Conservation (phyloP, 2,329 filamentous ascomycete species). For the Dothistroma pini region DNA sequence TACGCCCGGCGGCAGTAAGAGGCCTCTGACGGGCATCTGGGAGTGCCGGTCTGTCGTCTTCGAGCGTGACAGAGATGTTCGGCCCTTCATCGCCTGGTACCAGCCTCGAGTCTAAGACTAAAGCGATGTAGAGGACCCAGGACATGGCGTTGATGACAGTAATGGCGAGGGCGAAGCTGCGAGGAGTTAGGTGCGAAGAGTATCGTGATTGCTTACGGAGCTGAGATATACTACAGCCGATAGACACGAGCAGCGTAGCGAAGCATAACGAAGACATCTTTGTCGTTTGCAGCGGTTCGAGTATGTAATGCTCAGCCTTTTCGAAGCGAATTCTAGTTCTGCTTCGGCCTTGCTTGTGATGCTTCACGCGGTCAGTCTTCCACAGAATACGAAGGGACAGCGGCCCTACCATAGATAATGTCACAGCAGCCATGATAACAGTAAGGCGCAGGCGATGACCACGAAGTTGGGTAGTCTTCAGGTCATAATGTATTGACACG, state of each 20-base stretch:
- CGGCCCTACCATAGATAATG: slow-evolving; percentile 2
- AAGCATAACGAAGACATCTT: slow-evolving; percentile 9
- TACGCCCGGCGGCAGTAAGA: slow-evolving; percentile 6
- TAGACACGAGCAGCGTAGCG: neutral
- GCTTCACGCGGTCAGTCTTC: neutral
- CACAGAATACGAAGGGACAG: neutral
- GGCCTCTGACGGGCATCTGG: slow-evolving; percentile 2
- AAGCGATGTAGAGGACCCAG: slow-evolving; percentile 8
- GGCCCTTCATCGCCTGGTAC: neutral
- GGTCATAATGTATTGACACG: slow-evolving; percentile 1
- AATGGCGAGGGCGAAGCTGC: slow-evolving; percentile 1
- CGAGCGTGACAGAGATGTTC: neutral
- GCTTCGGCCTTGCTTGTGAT: slow-evolving; percentile 6
- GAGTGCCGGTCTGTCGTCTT: neutral
- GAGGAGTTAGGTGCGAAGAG: neutral
- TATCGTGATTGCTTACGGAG: neutral
- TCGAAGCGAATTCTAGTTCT: slow-evolving; percentile 1
- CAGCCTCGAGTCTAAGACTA: slow-evolving; percentile 6
- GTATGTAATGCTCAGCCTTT: slow-evolving; percentile 1
- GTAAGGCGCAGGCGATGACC: slow-evolving; percentile 2
- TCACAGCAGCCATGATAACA: slow-evolving; percentile 4
- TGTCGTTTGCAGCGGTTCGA: neutral
- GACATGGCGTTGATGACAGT: slow-evolving; percentile 7
- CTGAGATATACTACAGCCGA: slow-evolving; percentile 3
- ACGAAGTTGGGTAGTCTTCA: slow-evolving; percentile 9